Conservation (phyloP, 495 filamentous ascomycete species). For the Trichoderma parareesei region DNA sequence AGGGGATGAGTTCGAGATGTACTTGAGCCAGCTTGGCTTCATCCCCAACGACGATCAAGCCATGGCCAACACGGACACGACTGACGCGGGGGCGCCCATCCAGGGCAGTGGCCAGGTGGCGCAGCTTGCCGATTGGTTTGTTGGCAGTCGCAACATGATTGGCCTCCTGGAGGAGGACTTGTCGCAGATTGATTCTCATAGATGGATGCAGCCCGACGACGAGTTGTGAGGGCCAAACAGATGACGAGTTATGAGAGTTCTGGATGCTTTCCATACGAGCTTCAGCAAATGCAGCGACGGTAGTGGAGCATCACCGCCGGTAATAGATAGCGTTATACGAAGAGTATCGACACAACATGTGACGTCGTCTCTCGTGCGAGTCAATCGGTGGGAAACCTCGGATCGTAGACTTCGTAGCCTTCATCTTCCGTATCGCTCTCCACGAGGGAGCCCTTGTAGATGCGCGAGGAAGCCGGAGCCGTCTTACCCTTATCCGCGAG, state of each 20-base stretch:
- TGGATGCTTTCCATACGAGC: not conserved
- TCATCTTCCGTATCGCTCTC: slow-evolving; percentile 54
- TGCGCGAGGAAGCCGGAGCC: slow-evolving; percentile 8
- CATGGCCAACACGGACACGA: not conserved
- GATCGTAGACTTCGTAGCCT: slow-evolving; percentile 49
- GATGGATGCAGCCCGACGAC: slow-evolving; percentile 18
- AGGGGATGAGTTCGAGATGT: slow-evolving; percentile 56
- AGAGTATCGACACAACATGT: not conserved
- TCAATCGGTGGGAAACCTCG: slow-evolving; percentile 46
- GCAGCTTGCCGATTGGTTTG: slow-evolving; percentile 60
- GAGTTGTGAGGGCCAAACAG: not conserved
- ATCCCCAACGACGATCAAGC: slow-evolving; percentile 34
- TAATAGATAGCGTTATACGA: not conserved
- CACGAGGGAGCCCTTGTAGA: slow-evolving; percentile 19
- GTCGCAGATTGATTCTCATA: slow-evolving; percentile 39
- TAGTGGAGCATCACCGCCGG: not conserved
- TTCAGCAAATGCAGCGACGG: not conserved
- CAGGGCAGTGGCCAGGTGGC: slow-evolving; percentile 27
- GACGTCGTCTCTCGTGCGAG: not conserved
- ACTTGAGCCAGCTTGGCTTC: slow-evolving; percentile 54
- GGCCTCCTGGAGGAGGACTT: slow-evolving; percentile 54
- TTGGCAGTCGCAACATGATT: slow-evolving; percentile 57
- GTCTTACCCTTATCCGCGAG: slow-evolving; percentile 15
- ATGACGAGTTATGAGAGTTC: not conserved
- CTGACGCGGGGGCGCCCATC: slow-evolving; percentile 9